Evolutionary conservation across 306 rosid genomes (phyloP).

Genomic region (Malus asiatica): DNA sequence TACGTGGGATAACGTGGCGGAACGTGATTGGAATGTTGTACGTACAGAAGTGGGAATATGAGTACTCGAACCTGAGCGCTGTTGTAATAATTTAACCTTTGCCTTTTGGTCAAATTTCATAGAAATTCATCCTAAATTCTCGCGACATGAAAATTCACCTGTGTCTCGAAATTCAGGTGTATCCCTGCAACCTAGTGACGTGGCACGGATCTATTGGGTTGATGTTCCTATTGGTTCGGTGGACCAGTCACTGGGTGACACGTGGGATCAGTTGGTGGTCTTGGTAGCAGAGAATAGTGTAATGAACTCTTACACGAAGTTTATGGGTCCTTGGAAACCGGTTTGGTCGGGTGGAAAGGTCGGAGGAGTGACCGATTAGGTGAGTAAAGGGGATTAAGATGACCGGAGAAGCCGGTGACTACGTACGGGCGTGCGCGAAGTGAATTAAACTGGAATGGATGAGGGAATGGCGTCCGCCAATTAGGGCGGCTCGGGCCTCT

Average conservation of each 20-base stretch:
- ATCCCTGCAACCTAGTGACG: not conserved
- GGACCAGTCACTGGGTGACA: not conserved
- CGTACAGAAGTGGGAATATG: not conserved
- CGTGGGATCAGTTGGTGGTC: not conserved
- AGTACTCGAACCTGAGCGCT: conserved; percentile 8
- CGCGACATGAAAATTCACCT: conserved; percentile 34
- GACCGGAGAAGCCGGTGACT: conserved; percentile 29
- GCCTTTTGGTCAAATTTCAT: conserved; percentile 42
- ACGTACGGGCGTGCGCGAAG: not conserved
- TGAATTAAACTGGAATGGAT: conserved; percentile 28
- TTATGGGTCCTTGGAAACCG: conserved; percentile 5
- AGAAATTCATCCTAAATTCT: conserved; percentile 62
- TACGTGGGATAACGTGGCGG: not conserved
- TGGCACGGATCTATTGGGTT: not conserved
- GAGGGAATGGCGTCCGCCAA: conserved; percentile 40
- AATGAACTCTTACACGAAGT: not conserved
- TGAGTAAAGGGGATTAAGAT: not conserved
- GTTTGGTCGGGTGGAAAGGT: conserved; percentile 26
- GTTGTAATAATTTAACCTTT: conserved; percentile 12
- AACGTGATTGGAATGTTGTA: accelerated
- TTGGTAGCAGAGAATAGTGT: not conserved
- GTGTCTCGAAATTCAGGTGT: conserved; percentile 9
- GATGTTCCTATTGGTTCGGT: accelerated
- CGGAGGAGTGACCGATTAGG: conserved; percentile 18
- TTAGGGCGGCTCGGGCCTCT: conserved; percentile 4